Conservation (phyloP, 2,329 filamentous ascomycete species). For the Beauveria sp. region DNA sequence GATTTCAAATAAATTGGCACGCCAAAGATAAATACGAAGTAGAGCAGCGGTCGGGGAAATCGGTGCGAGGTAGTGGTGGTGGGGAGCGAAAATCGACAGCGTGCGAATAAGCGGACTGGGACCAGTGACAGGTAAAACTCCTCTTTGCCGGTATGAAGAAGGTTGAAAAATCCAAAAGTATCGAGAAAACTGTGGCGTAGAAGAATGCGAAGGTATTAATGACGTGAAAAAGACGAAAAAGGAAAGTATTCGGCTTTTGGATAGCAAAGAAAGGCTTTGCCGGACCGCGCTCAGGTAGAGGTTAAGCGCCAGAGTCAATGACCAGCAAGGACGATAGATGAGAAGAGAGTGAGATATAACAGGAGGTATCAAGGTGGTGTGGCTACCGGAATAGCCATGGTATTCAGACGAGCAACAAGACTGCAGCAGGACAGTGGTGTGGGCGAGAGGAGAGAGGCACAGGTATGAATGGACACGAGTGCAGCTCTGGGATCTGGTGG, state of each 20-base stretch:
- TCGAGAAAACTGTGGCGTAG: background rate
- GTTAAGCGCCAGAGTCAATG: background rate
- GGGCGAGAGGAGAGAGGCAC: background rate
- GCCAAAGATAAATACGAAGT: background rate
- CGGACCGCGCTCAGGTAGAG: background rate
- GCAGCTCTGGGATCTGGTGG: conserved; percentile 2
- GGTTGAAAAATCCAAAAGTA: background rate
- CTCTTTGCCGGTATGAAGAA: background rate
- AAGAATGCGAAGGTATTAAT: background rate
- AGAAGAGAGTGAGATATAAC: background rate
- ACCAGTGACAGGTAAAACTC: background rate
- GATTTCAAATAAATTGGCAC: background rate
- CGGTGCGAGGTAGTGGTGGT: conserved; percentile 5
- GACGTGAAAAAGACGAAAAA: background rate
- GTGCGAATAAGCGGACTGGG: conserved; percentile 10
- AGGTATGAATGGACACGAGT: conserved; percentile 1
- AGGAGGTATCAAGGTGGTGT: background rate
- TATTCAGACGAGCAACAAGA: conserved; percentile 6
- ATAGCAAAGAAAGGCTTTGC: background rate
- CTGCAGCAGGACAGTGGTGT: background rate
- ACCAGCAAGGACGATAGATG: background rate
- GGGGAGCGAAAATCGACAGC: conserved; percentile 10
- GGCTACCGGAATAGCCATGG: conserved; percentile 1
- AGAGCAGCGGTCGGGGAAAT: background rate
- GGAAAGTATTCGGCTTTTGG: background rate